Evolutionary conservation across 371 early-diverging fungal genomes (phyloP).

Genomic region (Choanephora cucurbitarum): DNA sequence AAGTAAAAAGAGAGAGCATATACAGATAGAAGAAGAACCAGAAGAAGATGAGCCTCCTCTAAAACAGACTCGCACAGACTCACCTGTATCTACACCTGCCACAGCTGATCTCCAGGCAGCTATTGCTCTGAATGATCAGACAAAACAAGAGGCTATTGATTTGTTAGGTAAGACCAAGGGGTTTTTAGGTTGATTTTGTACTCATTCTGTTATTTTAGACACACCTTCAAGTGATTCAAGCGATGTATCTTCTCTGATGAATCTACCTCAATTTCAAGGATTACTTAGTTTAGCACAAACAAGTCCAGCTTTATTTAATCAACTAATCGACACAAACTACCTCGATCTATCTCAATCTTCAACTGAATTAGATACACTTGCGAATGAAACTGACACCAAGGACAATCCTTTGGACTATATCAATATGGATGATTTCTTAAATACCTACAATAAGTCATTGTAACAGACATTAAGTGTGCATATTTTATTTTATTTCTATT

Average conservation of each 20-base stretch:
- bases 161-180: slow-evolving; percentile 19
- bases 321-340: slow-evolving; percentile 26
- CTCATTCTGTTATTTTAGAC: neutral
- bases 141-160: slow-evolving; percentile 33
- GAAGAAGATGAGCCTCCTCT: slow-evolving; percentile 22
- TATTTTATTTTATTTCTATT: neutral
- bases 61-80: slow-evolving; percentile 13
- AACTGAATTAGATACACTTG: slow-evolving; percentile 18
- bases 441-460: slow-evolving; percentile 28
- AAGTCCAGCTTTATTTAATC: slow-evolving; percentile 35
- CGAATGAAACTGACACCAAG: slow-evolving; percentile 27
- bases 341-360: slow-evolving; percentile 13
- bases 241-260: slow-evolving; percentile 28
- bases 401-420: slow-evolving; percentile 19
- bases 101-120: slow-evolving; percentile 42
- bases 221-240: slow-evolving; percentile 1
- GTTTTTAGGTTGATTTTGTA: no score
- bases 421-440: slow-evolving; percentile 38
- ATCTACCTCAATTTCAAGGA: slow-evolving; percentile 31
- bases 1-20: slow-evolving; percentile 23
- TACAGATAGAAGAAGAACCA: slow-evolving; percentile 32
- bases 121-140: slow-evolving; percentile 47
- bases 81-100: slow-evolving; percentile 21
- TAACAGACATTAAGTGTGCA: neutral
- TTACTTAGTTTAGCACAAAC: slow-evolving; percentile 32